Percentiles rank a stretch among this genome's conserved stretches.
Evolutionary conservation across 352 stramenopile genomes (phyloP).

Genomic region (Stephanocyclus meneghinianus): DNA sequence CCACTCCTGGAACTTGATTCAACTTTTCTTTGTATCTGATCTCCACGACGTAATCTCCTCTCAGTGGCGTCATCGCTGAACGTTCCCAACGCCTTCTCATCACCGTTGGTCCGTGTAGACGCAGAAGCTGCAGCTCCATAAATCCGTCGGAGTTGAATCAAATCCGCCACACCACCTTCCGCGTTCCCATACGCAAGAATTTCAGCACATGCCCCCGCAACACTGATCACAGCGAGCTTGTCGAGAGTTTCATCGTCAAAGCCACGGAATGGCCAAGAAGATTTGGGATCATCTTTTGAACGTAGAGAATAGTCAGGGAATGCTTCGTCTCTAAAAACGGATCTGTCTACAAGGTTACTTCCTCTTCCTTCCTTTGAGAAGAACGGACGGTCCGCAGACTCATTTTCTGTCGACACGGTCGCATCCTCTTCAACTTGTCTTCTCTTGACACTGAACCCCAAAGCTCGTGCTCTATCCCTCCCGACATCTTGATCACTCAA

Average conservation of each 20-base stretch:
- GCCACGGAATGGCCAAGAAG: constrained; percentile 71
- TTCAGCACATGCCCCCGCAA: constrained; percentile 77
- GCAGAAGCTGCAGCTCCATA: constrained; percentile 52
- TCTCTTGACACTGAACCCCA: constrained; percentile 67
- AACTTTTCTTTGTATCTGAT: background rate
- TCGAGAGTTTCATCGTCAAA: constrained; percentile 72
- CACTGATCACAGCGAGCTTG: constrained; percentile 69
- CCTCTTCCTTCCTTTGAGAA: constrained; percentile 69
- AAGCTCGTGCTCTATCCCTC: constrained; percentile 44
- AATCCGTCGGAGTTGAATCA: constrained; percentile 65
- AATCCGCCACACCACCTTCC: constrained; percentile 77
- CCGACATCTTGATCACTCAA: constrained; percentile 63
- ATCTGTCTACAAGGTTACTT: constrained; percentile 38
- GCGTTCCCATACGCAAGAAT: constrained; percentile 78
- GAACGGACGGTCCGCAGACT: constrained; percentile 50
- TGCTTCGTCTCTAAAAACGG: constrained; percentile 64
- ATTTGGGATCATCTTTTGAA: constrained; percentile 54
- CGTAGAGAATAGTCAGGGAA: constrained; percentile 47
- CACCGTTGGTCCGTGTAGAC: constrained; percentile 15
- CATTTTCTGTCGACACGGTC: background rate
- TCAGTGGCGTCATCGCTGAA: constrained; percentile 45
- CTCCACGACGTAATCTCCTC: constrained; percentile 30
- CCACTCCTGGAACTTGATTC: constrained; percentile 8
- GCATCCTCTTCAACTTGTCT: constrained; percentile 2
- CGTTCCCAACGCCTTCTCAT: constrained; percentile 5